phyloP scores from a whole-genome alignment of 495 filamentous ascomycete species.

The Tuber indicum region DNA sequence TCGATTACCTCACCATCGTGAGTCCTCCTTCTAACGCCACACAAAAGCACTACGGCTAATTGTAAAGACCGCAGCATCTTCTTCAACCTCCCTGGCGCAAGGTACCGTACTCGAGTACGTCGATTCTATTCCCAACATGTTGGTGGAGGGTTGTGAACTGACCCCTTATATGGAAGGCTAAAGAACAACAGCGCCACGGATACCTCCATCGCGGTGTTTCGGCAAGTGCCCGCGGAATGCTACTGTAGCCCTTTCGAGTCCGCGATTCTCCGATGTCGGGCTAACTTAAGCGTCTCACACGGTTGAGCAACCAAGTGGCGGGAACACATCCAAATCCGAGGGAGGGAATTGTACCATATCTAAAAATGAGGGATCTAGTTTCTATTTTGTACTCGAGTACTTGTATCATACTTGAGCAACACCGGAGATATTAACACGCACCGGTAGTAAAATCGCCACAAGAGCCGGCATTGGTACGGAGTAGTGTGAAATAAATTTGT shows the following conservation, averaged over 20 bases:
- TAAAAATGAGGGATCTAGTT: not conserved
- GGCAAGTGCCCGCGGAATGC: constrained; percentile 40
- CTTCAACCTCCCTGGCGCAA: constrained; percentile 21
- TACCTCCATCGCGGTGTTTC: constrained; percentile 42
- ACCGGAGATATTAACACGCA: not conserved
- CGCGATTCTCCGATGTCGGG: constrained; percentile 36
- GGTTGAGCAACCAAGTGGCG: not conserved
- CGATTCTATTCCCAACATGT: constrained; percentile 12
- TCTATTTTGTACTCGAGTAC: not conserved
- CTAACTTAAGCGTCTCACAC: not conserved
- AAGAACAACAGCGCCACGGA: constrained; percentile 44
- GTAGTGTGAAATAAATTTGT: not conserved
- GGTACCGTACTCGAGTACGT: constrained; percentile 4
- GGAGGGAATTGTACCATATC: not conserved
- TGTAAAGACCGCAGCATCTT: too few species aligned
- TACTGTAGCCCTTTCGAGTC: constrained; percentile 39
- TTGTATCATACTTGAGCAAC: not conserved
- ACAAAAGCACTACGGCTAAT: not conserved
- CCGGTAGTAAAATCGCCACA: not conserved
- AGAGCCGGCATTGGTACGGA: not conserved
- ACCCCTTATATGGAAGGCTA: constrained; percentile 42
- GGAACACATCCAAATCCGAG: not conserved
- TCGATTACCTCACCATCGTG: constrained; percentile 46
- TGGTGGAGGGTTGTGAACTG: constrained; percentile 27
- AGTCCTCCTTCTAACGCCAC: constrained; percentile 17